A percentile compares a stretch with the other conserved stretches of the same genome.
Evolutionary conservation across 1,284 basidiomycete species (phyloP).

Genomic region (Papiliotrema laurentii): DNA sequence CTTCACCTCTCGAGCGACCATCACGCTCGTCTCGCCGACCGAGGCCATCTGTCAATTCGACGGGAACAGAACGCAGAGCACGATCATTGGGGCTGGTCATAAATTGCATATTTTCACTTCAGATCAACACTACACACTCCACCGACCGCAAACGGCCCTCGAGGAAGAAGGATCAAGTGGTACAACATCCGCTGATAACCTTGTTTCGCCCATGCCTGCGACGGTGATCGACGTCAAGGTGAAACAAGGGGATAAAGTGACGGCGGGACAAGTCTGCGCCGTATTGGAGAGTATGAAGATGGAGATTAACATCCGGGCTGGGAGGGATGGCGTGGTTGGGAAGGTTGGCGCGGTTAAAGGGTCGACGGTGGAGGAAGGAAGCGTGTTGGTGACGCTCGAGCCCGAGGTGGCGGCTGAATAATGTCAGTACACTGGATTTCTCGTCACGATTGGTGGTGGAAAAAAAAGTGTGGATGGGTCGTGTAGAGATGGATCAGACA

Average conservation of each 20-base stretch:
- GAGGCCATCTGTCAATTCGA: constrained; percentile 30
- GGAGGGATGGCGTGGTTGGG: constrained; percentile 62
- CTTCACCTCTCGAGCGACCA: constrained; percentile 7
- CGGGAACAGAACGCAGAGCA: constrained; percentile 15
- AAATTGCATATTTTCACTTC: constrained; percentile 39
- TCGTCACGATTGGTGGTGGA: no score
- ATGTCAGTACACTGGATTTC: no score
- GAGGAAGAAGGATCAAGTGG: constrained; percentile 13
- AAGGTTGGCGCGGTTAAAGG: constrained; percentile 71
- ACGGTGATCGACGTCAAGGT: constrained; percentile 81
- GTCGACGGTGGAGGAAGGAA: constrained; percentile 83
- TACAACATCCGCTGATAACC: constrained; percentile 14
- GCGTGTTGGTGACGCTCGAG: constrained; percentile 61
- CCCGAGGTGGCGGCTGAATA: constrained; percentile 7
- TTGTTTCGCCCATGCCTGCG: constrained; percentile 74
- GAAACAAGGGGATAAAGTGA: constrained; percentile 67
- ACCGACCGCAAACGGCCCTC: constrained; percentile 12
- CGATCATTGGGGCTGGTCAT: constrained; percentile 31
- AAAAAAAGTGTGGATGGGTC: constrained; percentile 6
- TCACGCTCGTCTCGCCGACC: constrained; percentile 13
- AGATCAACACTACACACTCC: constrained; percentile 24
- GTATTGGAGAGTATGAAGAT: constrained; percentile 96
- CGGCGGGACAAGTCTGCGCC: constrained; percentile 71
- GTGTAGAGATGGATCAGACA: constrained; percentile 8
- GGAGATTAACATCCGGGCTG: constrained; percentile 76